These are phyloP conservation scores for Taxawa tesnikishii DNA, from an alignment of 2,329 filamentous ascomycete species.

Conservation along the genomic window DNA sequence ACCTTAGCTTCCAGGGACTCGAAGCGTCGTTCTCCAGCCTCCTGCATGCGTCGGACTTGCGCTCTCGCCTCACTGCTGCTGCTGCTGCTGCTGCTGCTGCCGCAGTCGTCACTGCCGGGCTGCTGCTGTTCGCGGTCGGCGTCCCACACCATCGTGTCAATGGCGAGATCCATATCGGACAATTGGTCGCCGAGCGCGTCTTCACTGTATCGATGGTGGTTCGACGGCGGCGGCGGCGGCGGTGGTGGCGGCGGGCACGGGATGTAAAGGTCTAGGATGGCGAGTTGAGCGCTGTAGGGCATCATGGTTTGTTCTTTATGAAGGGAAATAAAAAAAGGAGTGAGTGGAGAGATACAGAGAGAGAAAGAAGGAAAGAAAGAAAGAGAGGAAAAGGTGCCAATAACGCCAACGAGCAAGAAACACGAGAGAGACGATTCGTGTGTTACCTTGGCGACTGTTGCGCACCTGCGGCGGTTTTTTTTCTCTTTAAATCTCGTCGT, in stretches of 20 bases:
- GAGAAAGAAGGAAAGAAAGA: no score
- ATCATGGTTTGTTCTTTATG: neutral
- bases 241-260: no score
- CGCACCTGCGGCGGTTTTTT: no score
- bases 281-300: neutral
- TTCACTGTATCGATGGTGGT: neutral
- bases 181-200: neutral
- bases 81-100: no score
- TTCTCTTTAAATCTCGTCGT: no score
- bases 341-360: no score
- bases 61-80: neutral
- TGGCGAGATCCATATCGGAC: neutral
- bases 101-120: no score
- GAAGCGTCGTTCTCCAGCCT: neutral
- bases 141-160: neutral
- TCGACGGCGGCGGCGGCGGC: neutral
- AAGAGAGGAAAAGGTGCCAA: no score
- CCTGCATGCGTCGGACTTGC: neutral
- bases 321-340: neutral
- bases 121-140: neutral
- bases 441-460: no score
- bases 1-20: neutral
- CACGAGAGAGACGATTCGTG: no score
- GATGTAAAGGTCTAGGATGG: neutral
- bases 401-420: no score